Base-by-base conservation (phyloP, 768 basidiomycete species). In the Rhizopogon rudus region DNA sequence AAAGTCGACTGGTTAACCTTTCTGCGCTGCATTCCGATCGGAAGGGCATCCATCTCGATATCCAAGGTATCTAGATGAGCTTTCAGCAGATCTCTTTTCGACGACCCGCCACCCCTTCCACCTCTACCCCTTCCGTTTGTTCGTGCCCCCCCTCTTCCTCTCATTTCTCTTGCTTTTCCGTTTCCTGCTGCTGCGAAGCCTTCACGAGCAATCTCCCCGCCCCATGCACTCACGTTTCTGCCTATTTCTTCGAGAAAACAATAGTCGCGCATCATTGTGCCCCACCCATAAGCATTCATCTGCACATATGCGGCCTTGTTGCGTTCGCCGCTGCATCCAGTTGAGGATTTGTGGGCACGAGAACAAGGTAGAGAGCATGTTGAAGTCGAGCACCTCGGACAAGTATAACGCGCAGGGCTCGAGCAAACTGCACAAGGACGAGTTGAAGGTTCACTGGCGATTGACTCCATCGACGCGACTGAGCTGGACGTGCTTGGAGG, bases 191-290 rank as follows among this genome's bases (percentile, higher is more conserved):
- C 62, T 62, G 68, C 65, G 69, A 81, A 83, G 41, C 86, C 80
- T 54, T 89, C 81, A 51, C 75, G 75, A 58, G 78, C 78, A 57
- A 91, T 88, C 63, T 91, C 81, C 61, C 73, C 68, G 0, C 87
- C 91, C 85, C 87, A 90, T 12, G 81, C 83, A 20, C 77, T 75
- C n/a, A 88, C 84, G 61, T 80, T 84, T 60, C 93, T 72, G 20
- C 88, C 83, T 31, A 93, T 70, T 16, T 92, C 89, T 71, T 97
- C 94, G 60, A 97, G 75, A 66, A 85, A 94, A 41, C 77, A 76
- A 67, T 93, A 97, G 71, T 97, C 94, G 61, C 86, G 81, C 85
- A 93, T 88, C 85, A 96, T 87, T 28, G 81, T 79, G 8, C 91
- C 91, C 82, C 89, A 92, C 5, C 82, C 81, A 64, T 93, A 96